Percentiles rank a stretch among this genome's conserved stretches.
These are phyloP conservation scores for Stagonosporopsis tanaceti DNA, from an alignment of 2,329 filamentous ascomycete genomes.

Conservation along the genomic window DNA sequence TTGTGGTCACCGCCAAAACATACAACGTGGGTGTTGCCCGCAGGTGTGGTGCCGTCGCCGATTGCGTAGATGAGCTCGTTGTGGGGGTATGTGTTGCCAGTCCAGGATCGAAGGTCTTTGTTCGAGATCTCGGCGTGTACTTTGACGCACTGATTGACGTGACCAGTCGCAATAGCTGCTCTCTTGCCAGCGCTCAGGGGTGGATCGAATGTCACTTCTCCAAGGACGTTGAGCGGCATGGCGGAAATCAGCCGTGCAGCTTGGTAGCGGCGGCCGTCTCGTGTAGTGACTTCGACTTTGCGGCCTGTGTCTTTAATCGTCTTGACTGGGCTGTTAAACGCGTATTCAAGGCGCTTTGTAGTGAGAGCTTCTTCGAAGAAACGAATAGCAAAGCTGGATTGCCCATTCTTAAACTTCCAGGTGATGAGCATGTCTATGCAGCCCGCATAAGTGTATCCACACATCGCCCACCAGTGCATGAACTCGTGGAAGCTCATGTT, in stretches of 20 bases:
- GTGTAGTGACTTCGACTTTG: conserved; percentile 47
- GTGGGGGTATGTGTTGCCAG: conserved; percentile 53
- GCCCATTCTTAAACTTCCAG: conserved; percentile 48
- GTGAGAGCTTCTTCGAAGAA: conserved; percentile 56
- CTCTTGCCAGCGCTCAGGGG: conserved; percentile 48
- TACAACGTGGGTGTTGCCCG: conserved; percentile 59
- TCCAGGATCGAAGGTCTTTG: conserved; percentile 54
- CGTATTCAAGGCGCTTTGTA: conserved; percentile 52
- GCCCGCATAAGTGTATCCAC: conserved; percentile 46
- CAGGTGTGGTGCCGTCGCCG: conserved; percentile 52
- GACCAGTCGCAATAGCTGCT: conserved; percentile 50
- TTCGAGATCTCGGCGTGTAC: conserved; percentile 57
- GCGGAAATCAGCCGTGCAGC: conserved; percentile 51
- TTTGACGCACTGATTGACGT: conserved; percentile 58
- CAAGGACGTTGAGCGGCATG: conserved; percentile 57
- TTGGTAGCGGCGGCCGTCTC: conserved; percentile 38
- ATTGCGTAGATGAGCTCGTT: conserved; percentile 56
- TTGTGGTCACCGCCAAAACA: conserved; percentile 55
- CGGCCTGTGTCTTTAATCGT: conserved; percentile 39
- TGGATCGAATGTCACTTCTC: conserved; percentile 53
- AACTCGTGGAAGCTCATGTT: conserved; percentile 58
- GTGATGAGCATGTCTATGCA: conserved; percentile 53
- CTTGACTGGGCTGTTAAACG: conserved; percentile 52
- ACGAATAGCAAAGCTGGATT: conserved; percentile 56
- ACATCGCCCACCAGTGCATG: conserved; percentile 55